Evolutionary conservation across 768 basidiomycete genomes (phyloP).

Genomic region (Trichaptum fuscoviolaceum): DNA sequence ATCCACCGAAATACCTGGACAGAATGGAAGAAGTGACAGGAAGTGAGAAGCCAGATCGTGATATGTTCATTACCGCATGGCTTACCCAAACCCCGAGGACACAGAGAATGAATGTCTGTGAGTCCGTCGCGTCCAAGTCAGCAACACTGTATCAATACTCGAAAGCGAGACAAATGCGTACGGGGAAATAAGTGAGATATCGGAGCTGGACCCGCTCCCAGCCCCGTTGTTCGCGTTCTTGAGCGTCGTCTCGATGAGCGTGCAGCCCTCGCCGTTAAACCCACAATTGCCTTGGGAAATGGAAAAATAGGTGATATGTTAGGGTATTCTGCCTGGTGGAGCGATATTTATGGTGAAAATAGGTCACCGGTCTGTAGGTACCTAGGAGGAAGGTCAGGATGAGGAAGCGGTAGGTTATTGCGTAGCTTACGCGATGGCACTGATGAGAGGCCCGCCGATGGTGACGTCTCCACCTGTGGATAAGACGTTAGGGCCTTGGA

Average conservation of each 20-base stretch:
- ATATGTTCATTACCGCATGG: not conserved
- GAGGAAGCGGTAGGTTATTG: conserved; percentile 1
- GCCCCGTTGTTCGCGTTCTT: conserved; percentile 24
- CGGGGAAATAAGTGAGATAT: conserved; percentile 37
- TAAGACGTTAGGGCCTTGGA: conserved; percentile 20
- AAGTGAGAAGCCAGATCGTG: not conserved
- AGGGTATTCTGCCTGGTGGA: conserved; percentile 34
- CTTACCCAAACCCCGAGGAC: conserved; percentile 34
- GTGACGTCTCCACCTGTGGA: conserved; percentile 26
- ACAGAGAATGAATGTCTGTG: conserved; percentile 36
- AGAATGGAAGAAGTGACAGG: not conserved
- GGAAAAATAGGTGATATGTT: too few relatives aligned
- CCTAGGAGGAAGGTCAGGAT: conserved; percentile 16
- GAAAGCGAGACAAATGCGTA: conserved; percentile 22
- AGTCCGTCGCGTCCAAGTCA: conserved; percentile 4
- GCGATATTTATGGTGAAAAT: conserved; percentile 35
- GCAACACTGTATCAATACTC: conserved; percentile 11
- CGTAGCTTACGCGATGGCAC: conserved; percentile 27
- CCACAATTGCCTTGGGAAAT: too few relatives aligned
- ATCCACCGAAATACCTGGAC: conserved; percentile 39
- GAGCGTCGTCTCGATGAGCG: conserved; percentile 29
- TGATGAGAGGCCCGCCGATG: conserved; percentile 21
- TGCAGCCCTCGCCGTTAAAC: too few relatives aligned
- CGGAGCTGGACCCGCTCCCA: conserved; percentile 30
- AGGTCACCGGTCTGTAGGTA: too few relatives aligned